phyloP scores from a whole-genome alignment of 2,329 filamentous ascomycete genomes.

The Mollisiaceae sp. region DNA sequence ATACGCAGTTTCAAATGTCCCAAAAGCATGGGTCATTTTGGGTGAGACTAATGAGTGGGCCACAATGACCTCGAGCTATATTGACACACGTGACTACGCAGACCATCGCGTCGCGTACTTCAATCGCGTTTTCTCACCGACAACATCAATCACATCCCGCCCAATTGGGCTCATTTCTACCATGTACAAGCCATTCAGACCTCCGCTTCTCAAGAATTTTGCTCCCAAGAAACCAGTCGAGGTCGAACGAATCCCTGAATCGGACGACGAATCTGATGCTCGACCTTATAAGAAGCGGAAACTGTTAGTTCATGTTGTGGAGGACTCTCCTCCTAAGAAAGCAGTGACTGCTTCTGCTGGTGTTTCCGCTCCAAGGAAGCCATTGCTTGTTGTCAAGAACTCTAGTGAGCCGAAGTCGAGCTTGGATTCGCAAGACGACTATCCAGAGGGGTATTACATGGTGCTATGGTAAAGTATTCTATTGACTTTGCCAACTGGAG shows the following conservation, averaged over 20 bases:
- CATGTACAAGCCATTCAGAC: slow-evolving; percentile 45
- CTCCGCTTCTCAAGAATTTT: slow-evolving; percentile 36
- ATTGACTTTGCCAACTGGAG: not conserved
- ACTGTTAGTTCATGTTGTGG: slow-evolving; percentile 35
- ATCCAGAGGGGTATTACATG: slow-evolving; percentile 41
- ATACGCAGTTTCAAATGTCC: no score
- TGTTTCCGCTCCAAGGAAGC: slow-evolving; percentile 39
- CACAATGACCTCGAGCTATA: no score
- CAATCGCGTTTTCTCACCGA: not conserved
- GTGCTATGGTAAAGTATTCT: slow-evolving; percentile 40
- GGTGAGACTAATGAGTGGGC: no score
- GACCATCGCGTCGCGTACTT: slow-evolving; percentile 1
- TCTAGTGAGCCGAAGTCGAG: slow-evolving; percentile 26
- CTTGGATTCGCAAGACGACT: slow-evolving; percentile 12
- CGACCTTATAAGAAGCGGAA: slow-evolving; percentile 38
- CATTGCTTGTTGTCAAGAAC: slow-evolving; percentile 39
- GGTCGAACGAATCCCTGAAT: slow-evolving; percentile 25
- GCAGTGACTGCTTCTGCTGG: slow-evolving; percentile 26
- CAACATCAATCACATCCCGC: slow-evolving; percentile 1
- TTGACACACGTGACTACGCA: not conserved
- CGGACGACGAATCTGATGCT: slow-evolving; percentile 33
- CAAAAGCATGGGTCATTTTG: no score
- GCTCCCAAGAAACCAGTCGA: slow-evolving; percentile 25
- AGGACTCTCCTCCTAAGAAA: slow-evolving; percentile 32
- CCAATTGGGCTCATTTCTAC: not conserved